These are phyloP conservation scores for Parascedosporium putredinis DNA, from an alignment of 2,329 filamentous ascomycete species.

Conservation along the genomic window DNA sequence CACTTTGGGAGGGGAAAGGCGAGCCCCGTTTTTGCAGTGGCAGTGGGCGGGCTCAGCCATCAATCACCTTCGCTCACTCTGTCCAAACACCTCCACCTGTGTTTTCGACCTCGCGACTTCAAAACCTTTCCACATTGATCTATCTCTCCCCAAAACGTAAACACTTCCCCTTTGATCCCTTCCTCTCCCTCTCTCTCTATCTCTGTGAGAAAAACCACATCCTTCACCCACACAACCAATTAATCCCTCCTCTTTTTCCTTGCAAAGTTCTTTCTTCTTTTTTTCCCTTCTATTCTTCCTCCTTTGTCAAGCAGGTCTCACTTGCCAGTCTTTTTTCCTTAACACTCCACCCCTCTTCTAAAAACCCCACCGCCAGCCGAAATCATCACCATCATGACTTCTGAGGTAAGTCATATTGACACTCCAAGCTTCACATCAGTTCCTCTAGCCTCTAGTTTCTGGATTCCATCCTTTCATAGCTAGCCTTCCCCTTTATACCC, in stretches of 20 bases:
- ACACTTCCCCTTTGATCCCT: background rate
- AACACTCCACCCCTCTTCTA: conserved; percentile 6
- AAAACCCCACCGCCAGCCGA: background rate
- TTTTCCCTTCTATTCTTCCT: conserved; percentile 1
- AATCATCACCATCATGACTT: conserved; percentile 46
- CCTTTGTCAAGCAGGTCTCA: conserved; percentile 2
- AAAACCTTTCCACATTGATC: conserved; percentile 2
- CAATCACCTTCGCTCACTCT: background rate
- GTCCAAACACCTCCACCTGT: background rate
- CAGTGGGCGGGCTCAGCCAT: conserved; percentile 4
- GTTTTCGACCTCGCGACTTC: conserved; percentile 2
- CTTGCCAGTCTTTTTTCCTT: conserved; percentile 1
- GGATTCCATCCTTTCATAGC: too few species aligned
- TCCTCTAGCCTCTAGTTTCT: too few species aligned
- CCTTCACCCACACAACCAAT: background rate
- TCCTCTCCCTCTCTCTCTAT: background rate
- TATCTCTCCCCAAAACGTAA: background rate
- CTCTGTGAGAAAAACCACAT: background rate
- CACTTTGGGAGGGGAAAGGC: background rate
- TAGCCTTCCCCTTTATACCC: background rate
- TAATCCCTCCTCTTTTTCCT: background rate
- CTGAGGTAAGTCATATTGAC: conserved; percentile 49
- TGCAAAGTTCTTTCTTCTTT: background rate
- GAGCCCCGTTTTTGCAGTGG: conserved; percentile 1
- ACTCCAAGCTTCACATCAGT: conserved; percentile 6